Evolutionary conservation across 345 rosid genomes (phyloP).

Genomic region (Heritiera littoralis): DNA sequence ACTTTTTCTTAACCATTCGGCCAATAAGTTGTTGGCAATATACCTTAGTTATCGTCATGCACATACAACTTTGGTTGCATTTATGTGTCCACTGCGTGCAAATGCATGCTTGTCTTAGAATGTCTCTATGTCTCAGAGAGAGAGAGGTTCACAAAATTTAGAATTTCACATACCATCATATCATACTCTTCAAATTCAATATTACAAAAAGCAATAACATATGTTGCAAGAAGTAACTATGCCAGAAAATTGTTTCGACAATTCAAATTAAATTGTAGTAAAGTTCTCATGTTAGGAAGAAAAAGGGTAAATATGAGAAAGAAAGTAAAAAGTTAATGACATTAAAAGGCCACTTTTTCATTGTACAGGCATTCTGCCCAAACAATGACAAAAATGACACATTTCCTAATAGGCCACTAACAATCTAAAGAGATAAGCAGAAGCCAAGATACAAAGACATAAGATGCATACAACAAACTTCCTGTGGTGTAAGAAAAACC

Average conservation of each 20-base stretch:
- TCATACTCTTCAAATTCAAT: neutral
- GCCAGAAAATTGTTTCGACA: neutral
- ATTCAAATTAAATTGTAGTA: neutral
- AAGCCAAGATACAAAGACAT: conserved; percentile 1
- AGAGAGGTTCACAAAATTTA: neutral
- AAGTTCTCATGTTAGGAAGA: neutral
- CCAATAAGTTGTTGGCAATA: too few relatives aligned
- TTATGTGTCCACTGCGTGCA: neutral
- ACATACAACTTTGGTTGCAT: neutral
- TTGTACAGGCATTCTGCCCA: neutral
- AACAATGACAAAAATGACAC: neutral
- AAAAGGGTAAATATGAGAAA: neutral
- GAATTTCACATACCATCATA: neutral
- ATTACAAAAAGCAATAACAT: neutral
- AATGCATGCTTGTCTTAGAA: neutral
- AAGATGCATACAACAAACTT: neutral
- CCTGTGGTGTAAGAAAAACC: neutral
- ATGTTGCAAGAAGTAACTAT: neutral
- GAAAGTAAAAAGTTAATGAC: neutral
- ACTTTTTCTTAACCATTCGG: too few relatives aligned
- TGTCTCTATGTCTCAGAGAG: neutral
- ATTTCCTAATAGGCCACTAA: neutral
- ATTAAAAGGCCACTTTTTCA: neutral
- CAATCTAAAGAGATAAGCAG: neutral
- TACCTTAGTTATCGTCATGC: neutral